Evolutionary conservation across 208 protist genomes (phyloP), one percentile per base, ranked within the genome.

Genomic region (Naegleria gruberi): DNA sequence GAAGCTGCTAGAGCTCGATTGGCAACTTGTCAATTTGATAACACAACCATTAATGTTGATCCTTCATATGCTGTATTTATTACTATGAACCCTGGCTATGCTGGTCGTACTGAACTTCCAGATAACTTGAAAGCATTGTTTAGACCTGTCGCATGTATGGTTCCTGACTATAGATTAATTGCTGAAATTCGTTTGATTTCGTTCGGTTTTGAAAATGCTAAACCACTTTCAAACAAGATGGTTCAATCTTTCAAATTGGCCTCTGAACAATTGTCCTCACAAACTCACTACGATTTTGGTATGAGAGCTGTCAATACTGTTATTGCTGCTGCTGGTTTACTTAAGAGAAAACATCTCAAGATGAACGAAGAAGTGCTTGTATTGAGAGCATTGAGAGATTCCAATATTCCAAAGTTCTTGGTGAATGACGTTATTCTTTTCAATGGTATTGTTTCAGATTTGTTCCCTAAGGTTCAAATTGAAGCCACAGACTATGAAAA

Each of bases 281-380:
- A 99, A 94, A 96, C 98, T 90, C 98, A 99, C 94, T 99, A 99
- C 93, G 98, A 99, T 89, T 99, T 99, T 92, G 98, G 98, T 91
- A 99, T 99, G 98, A 96, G 98, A 90, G 98, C 98, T n/a, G 98
- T 99, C 57, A 99, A 99, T 94, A 99, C 98, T 15, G 98, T 99
- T 82, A 99, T 99, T 91, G 97, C 96, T 0, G 96, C 97, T n/a
- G 98, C 98, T 40, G 98, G 98, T 74, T 92, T 98, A 41, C 96
- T 98, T 90, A 99, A 99, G 92, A 94, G 95, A 30, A 96, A 97
- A 90, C 4, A 93, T 81, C 93, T 93, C 0, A 89, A 97, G 77
- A 94, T 94, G 57, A 93, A 98, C 82, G 98, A 99, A 93, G 96
- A 98, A 89, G 91, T 98, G 47, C 93, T 99, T 74, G 92, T 99